Evolutionary conservation across 306 rosid genomes (phyloP).

Genomic region (Lupinus albus): DNA sequence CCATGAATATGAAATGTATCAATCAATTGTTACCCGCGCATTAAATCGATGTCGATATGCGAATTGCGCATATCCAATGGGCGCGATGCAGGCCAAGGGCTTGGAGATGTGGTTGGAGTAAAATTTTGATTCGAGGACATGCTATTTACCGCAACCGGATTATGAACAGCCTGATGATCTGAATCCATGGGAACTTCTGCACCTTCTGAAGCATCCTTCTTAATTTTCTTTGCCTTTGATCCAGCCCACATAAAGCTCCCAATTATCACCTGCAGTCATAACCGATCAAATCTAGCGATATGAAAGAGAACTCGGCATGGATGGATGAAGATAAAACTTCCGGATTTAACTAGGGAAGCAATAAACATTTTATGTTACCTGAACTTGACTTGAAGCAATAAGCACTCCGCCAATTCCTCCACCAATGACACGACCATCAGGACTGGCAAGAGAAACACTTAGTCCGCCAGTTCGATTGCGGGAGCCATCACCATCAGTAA

Average conservation of each 20-base stretch:
- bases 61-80: conserved; percentile 77
- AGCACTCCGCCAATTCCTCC: conserved; percentile 91
- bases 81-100: conserved; percentile 74
- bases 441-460: conserved; percentile 84
- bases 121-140: conserved; percentile 60
- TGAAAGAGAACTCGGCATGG: not conserved
- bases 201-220: conserved; percentile 51
- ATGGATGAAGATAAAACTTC: not conserved
- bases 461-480: conserved; percentile 74
- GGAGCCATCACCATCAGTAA: conserved; percentile 59
- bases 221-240: not conserved
- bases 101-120: conserved; percentile 55
- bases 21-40: conserved; percentile 74
- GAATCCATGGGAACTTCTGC: conserved; percentile 60
- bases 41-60: conserved; percentile 89
- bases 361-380: conserved; percentile 55
- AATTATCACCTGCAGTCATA: conserved; percentile 69
- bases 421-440: conserved; percentile 88
- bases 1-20: conserved; percentile 48
- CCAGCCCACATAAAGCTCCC: conserved; percentile 95
- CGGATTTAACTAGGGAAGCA: not conserved
- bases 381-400: conserved; percentile 84
- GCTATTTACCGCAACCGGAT: conserved; percentile 51
- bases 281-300: conserved; percentile 16
- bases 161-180: conserved; percentile 63